phyloP scores from a whole-genome alignment of 2,329 filamentous ascomycete genomes.

The Fonsecaea multimorphosa region DNA sequence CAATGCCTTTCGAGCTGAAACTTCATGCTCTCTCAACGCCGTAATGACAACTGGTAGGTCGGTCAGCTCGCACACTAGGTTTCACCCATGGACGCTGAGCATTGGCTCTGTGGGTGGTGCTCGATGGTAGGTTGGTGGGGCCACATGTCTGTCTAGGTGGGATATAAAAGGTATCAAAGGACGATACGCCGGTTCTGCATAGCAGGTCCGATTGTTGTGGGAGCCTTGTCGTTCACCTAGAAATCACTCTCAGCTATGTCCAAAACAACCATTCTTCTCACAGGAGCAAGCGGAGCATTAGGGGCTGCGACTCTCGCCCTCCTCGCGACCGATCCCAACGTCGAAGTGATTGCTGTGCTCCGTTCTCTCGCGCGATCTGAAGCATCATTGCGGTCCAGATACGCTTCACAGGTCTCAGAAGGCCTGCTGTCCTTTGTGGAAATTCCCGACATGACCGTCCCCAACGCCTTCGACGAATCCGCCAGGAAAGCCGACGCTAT shows the following conservation, averaged over 20 bases:
- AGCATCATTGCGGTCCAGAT: slow-evolving; percentile 14
- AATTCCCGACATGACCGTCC: slow-evolving; percentile 20
- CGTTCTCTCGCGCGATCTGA: slow-evolving; percentile 18
- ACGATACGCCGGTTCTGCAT: background rate
- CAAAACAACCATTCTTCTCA: slow-evolving; percentile 19
- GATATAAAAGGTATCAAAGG: background rate
- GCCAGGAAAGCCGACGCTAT: slow-evolving; percentile 17
- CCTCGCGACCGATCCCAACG: slow-evolving; percentile 8
- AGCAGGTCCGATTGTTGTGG: background rate
- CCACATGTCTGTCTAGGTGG: background rate
- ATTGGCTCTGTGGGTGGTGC: background rate
- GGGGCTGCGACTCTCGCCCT: slow-evolving; percentile 16
- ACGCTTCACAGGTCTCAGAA: slow-evolving; percentile 13
- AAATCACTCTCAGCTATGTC: slow-evolving; percentile 2
- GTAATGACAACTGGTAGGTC: background rate
- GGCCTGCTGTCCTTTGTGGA: slow-evolving; percentile 21
- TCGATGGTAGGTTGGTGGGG: background rate
- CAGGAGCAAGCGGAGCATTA: slow-evolving; percentile 21
- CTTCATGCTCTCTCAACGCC: background rate
- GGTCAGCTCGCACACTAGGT: background rate
- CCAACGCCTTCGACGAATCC: slow-evolving; percentile 12
- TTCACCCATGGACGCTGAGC: background rate
- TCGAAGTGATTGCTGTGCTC: slow-evolving; percentile 20
- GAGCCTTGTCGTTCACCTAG: background rate
- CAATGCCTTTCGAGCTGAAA: background rate